phyloP scores from a whole-genome alignment of 2,329 filamentous ascomycete species.

The Achaetomium macrosporum region DNA sequence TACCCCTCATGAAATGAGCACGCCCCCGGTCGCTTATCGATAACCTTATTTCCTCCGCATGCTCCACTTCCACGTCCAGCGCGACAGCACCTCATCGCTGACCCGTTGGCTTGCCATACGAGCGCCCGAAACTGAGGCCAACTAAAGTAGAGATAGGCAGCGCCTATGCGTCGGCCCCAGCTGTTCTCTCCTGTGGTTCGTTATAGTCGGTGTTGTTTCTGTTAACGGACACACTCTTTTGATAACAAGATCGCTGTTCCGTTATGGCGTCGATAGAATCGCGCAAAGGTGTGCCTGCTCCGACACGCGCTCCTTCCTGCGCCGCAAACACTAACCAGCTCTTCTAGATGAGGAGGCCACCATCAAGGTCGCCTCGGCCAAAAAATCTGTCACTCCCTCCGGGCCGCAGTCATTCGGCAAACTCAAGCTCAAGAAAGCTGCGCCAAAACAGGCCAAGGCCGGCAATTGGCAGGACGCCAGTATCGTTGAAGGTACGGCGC shows the following conservation, averaged over 20 bases:
- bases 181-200: neutral
- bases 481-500: slow-evolving; percentile 47
- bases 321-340: neutral
- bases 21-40: slow-evolving; percentile 12
- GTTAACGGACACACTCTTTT: neutral
- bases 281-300: slow-evolving; percentile 26
- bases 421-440: slow-evolving; percentile 58
- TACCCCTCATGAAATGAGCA: too few species aligned
- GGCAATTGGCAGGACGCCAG: slow-evolving; percentile 68
- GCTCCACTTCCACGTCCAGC: neutral
- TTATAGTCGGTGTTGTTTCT: neutral
- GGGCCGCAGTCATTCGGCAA: slow-evolving; percentile 36
- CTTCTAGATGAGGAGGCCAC: slow-evolving; percentile 47
- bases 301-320: neutral
- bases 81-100: neutral
- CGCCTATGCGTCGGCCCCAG: neutral
- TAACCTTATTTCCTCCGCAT: slow-evolving; percentile 21
- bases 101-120: neutral
- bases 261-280: slow-evolving; percentile 26
- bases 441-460: slow-evolving; percentile 58
- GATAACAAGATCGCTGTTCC: slow-evolving; percentile 10
- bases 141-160: slow-evolving; percentile 9
- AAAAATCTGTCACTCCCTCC: slow-evolving; percentile 40
- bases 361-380: slow-evolving; percentile 55
- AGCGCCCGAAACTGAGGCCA: neutral